Base-by-base conservation (phyloP, 805 yeast genomes). In the Limtongia smithiae region DNA sequence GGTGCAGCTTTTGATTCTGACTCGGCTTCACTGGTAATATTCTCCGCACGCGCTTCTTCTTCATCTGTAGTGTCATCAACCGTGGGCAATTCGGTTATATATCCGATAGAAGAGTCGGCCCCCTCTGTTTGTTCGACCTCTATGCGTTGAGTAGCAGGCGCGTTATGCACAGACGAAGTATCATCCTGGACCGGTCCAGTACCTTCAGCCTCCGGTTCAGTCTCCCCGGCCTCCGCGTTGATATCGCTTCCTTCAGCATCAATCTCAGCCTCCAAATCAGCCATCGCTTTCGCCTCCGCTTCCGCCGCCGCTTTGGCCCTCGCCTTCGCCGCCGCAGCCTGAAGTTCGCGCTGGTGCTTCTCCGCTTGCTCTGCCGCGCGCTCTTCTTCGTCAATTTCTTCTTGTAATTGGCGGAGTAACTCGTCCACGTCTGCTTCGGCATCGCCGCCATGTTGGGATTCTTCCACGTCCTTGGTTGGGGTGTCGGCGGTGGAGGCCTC, bases 381-480 rank as follows among this genome's bases (percentile, higher is more conserved):
- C 37, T 52, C 57, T 25, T 52, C 57, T 21, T 49, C 49, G 15
- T 52, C 57, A 15, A 52, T 52, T 20, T 52, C 57, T 12, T 40
- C 54, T 43, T 52, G 57, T 14, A 52, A 37, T 15, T 33, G 27
- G 11, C 46, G 32, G 35, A 68, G 61, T 48, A 69, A 62, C 31
- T 64, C 69, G 14, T 73, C 70, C 7, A 69, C 72, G 50, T 65
- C 70, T 31, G 50, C 61, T 17, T 49, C 62, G 5, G 35, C 18
- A 17, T 32, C 44, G 20, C 37, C n/a, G 27, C 36, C 14, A 15
- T 31, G n/a, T 9, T 17, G 14, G 38, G 36, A 36, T 4, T 15
- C 30, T 3, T 25, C 34, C 2, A 7, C 45, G 9, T 20, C 41
- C 21, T 27, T 27, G 9, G 24, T 36, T 15, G 38, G 18, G 12